Evolutionary conservation across 805 yeast genomes (phyloP).

Genomic region (Starmerella lactis-condensi): DNA sequence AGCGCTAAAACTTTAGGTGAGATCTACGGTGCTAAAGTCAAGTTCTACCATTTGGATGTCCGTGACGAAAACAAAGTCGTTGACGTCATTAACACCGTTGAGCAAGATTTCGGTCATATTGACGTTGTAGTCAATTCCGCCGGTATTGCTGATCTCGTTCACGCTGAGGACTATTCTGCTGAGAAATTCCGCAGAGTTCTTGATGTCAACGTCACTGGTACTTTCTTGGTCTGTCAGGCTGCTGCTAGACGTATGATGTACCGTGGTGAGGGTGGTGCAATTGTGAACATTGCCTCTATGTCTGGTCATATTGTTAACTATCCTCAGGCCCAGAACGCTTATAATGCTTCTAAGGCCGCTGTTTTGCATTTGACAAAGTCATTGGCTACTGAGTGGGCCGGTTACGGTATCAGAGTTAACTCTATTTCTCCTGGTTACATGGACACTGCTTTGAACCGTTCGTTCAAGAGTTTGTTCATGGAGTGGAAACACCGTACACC

Average conservation of each 20-base stretch:
- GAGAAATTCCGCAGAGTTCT: slow-evolving; percentile 43
- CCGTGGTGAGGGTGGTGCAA: slow-evolving; percentile 36
- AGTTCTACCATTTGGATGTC: slow-evolving; percentile 48
- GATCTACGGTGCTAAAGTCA: slow-evolving; percentile 36
- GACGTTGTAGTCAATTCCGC: slow-evolving; percentile 46
- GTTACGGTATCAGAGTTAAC: slow-evolving; percentile 46
- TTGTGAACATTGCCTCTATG: slow-evolving; percentile 52
- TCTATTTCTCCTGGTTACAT: slow-evolving; percentile 53
- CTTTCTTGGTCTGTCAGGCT: slow-evolving; percentile 46
- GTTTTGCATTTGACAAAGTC: slow-evolving; percentile 48
- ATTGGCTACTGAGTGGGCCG: slow-evolving; percentile 61
- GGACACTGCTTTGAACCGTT: slow-evolving; percentile 48
- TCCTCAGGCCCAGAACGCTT: slow-evolving; percentile 55
- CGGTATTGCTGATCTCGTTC: slow-evolving; percentile 50
- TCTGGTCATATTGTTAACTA: slow-evolving; percentile 53
- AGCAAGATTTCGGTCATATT: slow-evolving; percentile 35
- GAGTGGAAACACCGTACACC: slow-evolving; percentile 53
- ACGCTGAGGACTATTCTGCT: slow-evolving; percentile 51
- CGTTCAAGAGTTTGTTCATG: slow-evolving; percentile 31
- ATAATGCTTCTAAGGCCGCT: slow-evolving; percentile 58
- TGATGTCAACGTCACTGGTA: slow-evolving; percentile 49
- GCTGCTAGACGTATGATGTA: slow-evolving; percentile 49
- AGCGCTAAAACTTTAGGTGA: slow-evolving; percentile 38
- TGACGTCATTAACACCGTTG: slow-evolving; percentile 34
- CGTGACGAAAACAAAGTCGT: slow-evolving; percentile 34